phyloP scores from a whole-genome alignment of 2,329 filamentous ascomycete species.

The Alternaria incomplexa region DNA sequence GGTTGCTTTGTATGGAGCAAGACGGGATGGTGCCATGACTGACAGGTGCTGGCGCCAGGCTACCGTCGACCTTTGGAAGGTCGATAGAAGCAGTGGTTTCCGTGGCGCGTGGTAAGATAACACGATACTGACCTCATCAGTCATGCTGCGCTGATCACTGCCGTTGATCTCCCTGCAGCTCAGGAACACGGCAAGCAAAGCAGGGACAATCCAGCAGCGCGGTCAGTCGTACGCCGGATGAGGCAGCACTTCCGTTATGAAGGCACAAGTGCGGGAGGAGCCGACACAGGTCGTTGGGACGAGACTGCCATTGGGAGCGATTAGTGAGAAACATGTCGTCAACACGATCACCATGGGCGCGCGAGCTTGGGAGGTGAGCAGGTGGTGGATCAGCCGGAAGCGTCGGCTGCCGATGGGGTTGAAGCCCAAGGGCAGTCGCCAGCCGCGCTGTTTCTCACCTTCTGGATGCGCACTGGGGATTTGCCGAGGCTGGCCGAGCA shows the following conservation, averaged over 20 bases:
- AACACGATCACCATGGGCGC: not conserved
- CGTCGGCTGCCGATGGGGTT: not conserved
- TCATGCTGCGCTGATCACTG: constrained; percentile 7
- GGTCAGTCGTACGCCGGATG: not conserved
- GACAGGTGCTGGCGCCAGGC: constrained; percentile 8
- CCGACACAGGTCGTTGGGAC: not conserved
- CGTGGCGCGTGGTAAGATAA: not conserved
- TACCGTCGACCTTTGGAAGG: constrained; percentile 4
- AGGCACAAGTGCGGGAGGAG: constrained; percentile 7
- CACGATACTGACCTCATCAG: not conserved
- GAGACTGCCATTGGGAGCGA: not conserved
- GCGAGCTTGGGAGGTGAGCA: not conserved
- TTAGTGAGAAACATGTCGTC: not conserved
- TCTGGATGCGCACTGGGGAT: not conserved
- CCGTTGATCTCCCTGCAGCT: constrained; percentile 9
- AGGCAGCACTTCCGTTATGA: constrained; percentile 3
- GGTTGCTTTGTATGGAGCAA: not conserved
- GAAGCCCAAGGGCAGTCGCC: constrained; percentile 3
- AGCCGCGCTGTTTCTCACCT: constrained; percentile 1
- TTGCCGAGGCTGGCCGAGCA: constrained; percentile 7
- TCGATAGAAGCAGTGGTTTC: not conserved
- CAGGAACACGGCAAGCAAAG: constrained; percentile 11
- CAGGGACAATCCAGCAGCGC: not conserved
- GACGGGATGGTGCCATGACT: constrained; percentile 1
- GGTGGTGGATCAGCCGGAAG: not conserved